These are phyloP conservation scores for Pestalotiopsis fici DNA, from an alignment of 2,329 filamentous ascomycete species.

Conservation along the genomic window DNA sequence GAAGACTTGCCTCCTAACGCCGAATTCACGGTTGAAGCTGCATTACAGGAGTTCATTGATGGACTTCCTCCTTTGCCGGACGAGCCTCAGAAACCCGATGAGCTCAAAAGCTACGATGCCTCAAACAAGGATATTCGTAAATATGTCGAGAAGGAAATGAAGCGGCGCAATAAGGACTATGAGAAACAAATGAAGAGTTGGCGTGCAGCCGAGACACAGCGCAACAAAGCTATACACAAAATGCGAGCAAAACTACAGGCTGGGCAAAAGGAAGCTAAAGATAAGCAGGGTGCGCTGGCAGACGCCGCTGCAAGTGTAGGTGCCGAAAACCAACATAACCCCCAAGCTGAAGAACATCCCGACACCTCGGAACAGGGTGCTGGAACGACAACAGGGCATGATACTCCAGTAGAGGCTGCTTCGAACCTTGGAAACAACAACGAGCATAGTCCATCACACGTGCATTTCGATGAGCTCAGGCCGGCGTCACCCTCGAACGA, in stretches of 20 bases:
- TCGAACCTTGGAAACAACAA: too few relatives aligned
- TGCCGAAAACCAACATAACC: conserved; percentile 13
- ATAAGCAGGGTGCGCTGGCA: conserved; percentile 31
- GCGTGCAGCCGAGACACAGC: conserved; percentile 54
- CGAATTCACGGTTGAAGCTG: background rate
- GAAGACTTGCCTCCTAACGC: background rate
- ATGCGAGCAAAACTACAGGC: conserved; percentile 45
- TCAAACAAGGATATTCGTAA: conserved; percentile 67
- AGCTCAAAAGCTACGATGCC: background rate
- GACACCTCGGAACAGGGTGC: background rate
- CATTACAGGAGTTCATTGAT: background rate
- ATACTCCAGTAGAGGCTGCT: background rate
- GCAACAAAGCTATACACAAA: conserved; percentile 58
- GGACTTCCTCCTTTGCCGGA: conserved; percentile 45
- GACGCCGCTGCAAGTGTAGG: conserved; percentile 12
- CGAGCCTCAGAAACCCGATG: conserved; percentile 51
- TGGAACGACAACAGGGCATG: background rate
- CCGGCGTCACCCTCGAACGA: background rate
- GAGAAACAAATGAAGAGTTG: conserved; percentile 64
- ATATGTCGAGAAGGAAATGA: conserved; percentile 68
- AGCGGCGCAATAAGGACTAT: conserved; percentile 63
- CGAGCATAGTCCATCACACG: background rate
- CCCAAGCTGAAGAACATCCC: conserved; percentile 25
- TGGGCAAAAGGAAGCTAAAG: conserved; percentile 41
- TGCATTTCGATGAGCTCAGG: background rate